Evolutionary conservation across 495 filamentous ascomycete species (phyloP).

Genomic region (Lophium mytilinum): DNA sequence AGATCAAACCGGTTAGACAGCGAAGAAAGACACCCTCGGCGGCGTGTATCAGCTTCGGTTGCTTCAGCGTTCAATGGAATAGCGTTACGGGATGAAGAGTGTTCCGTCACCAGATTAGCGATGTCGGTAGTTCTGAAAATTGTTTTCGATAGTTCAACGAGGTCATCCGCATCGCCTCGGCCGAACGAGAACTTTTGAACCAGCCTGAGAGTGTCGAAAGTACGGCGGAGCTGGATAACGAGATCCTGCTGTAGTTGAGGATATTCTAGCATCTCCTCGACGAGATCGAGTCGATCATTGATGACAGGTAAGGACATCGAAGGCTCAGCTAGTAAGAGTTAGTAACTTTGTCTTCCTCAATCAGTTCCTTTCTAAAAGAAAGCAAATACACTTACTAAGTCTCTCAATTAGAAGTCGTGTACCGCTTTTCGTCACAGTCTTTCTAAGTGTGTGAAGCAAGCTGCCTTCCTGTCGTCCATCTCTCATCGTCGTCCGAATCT

Average conservation of each 20-base stretch:
- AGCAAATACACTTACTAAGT: constrained; percentile 49
- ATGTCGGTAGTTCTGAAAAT: constrained; percentile 72
- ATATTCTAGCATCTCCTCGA: constrained; percentile 60
- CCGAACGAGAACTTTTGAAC: constrained; percentile 90
- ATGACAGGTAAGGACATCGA: constrained; percentile 78
- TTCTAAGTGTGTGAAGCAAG: constrained; percentile 76
- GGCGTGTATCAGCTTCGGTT: constrained; percentile 25
- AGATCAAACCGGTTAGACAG: constrained; percentile 59
- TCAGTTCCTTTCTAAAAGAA: background rate
- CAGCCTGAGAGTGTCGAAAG: constrained; percentile 78
- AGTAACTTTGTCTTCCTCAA: background rate
- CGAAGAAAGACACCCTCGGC: constrained; percentile 34
- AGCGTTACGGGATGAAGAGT: constrained; percentile 17
- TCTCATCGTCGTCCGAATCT: constrained; percentile 75
- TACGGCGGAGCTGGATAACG: constrained; percentile 58
- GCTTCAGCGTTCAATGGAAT: constrained; percentile 6
- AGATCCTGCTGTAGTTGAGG: constrained; percentile 58
- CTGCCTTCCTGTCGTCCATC: constrained; percentile 72
- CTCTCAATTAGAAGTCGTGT: constrained; percentile 72
- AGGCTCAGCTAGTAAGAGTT: constrained; percentile 51
- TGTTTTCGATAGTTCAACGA: constrained; percentile 72
- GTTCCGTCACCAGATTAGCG: constrained; percentile 39
- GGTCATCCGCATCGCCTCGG: constrained; percentile 87
- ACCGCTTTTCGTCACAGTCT: constrained; percentile 85
- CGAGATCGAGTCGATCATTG: constrained; percentile 72